Conservation (phyloP, 257 asterid genomes). For the Solanum habrochaites region DNA sequence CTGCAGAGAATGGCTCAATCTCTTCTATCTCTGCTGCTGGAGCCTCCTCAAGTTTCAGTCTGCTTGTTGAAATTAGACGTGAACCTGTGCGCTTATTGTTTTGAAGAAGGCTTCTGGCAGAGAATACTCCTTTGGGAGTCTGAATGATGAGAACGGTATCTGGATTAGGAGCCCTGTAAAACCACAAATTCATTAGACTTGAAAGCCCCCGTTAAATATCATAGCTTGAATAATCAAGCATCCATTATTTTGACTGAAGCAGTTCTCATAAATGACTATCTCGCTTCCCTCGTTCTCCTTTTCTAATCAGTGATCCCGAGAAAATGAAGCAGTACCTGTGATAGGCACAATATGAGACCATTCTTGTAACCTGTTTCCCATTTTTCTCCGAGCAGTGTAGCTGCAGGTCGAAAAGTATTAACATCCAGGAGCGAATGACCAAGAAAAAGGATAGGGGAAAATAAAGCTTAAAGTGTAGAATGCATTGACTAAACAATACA, state of each 20-base stretch:
- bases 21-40: slow-evolving; percentile 42
- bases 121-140: slow-evolving; percentile 74
- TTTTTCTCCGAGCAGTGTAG: slow-evolving; percentile 91
- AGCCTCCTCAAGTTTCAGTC: slow-evolving; percentile 58
- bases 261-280: neutral
- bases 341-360: slow-evolving; percentile 92
- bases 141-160: slow-evolving; percentile 85
- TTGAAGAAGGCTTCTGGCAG: slow-evolving; percentile 73
- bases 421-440: neutral
- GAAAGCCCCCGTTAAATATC: neutral
- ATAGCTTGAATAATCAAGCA: neutral
- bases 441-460: neutral
- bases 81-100: slow-evolving; percentile 64
- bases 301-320: neutral
- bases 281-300: neutral
- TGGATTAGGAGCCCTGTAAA: slow-evolving; percentile 75
- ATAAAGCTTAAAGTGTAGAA: neutral
- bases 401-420: slow-evolving; percentile 38
- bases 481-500: neutral
- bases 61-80: slow-evolving; percentile 72
- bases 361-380: slow-evolving; percentile 79
- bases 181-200: neutral
- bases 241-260: neutral
- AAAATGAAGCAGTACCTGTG: slow-evolving; percentile 57
- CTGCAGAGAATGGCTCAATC: slow-evolving; percentile 70